phyloP scores from a whole-genome alignment of 2,329 filamentous ascomycete species.

The Waltergamsia citrina region DNA sequence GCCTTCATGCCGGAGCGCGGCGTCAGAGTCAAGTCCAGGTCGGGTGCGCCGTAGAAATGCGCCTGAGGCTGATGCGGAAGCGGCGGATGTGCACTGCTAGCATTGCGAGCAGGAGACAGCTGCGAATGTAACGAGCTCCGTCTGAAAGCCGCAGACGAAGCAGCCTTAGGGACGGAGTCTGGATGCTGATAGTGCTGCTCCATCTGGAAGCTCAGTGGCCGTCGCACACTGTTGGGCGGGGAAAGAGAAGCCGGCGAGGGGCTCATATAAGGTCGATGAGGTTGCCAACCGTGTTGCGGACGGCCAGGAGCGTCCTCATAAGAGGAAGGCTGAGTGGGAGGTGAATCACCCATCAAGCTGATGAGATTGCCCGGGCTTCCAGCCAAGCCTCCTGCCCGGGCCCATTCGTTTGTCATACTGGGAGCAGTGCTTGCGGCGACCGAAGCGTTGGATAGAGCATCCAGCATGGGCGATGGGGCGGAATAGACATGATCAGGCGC shows the following conservation, averaged over 20 bases:
- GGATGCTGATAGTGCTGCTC: slow-evolving; percentile 32
- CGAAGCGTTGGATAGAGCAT: slow-evolving; percentile 38
- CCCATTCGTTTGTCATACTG: slow-evolving; percentile 37
- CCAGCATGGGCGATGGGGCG: slow-evolving; percentile 34
- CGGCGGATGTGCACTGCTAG: slow-evolving; percentile 50
- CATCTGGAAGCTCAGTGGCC: slow-evolving; percentile 47
- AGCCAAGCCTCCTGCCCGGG: slow-evolving; percentile 27
- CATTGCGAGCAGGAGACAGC: slow-evolving; percentile 32
- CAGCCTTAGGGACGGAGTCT: slow-evolving; percentile 24
- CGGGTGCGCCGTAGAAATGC: slow-evolving; percentile 68
- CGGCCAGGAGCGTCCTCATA: slow-evolving; percentile 32
- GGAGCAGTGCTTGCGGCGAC: slow-evolving; percentile 37
- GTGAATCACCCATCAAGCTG: slow-evolving; percentile 40
- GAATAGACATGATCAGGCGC: slow-evolving; percentile 32
- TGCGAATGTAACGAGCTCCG: slow-evolving; percentile 43
- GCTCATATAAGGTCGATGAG: slow-evolving; percentile 33
- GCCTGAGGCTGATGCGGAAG: slow-evolving; percentile 66
- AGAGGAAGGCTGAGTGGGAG: slow-evolving; percentile 41
- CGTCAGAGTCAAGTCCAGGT: slow-evolving; percentile 61
- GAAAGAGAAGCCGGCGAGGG: slow-evolving; percentile 33
- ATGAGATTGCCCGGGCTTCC: slow-evolving; percentile 45
- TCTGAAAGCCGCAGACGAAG: slow-evolving; percentile 14
- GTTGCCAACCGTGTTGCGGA: slow-evolving; percentile 29
- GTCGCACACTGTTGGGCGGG: slow-evolving; percentile 23
- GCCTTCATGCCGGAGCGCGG: slow-evolving; percentile 46